Percentiles rank a stretch among this genome's conserved stretches.
phyloP scores from a whole-genome alignment of 306 rosid genomes.

The Quercus cerris region DNA sequence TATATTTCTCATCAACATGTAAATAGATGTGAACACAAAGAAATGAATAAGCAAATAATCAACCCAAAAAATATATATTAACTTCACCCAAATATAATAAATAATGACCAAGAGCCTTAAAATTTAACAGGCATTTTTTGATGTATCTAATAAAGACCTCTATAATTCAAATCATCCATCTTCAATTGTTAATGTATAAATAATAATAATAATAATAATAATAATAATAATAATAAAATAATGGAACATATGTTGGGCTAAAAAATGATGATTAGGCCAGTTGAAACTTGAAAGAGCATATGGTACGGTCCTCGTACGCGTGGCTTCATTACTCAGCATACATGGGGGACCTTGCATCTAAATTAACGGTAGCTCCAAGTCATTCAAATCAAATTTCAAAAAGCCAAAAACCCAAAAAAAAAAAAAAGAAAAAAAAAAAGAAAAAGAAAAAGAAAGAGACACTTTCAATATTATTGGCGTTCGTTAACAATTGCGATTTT shows the following conservation, averaged over 20 bases:
- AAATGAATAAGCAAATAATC: too few species aligned
- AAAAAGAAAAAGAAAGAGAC: background rate
- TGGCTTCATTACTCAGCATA: slow-evolving; percentile 30
- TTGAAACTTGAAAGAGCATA: slow-evolving; percentile 13
- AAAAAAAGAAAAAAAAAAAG: background rate
- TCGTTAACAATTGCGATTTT: background rate
- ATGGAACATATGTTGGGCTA: background rate
- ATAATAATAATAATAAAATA: background rate
- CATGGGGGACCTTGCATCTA: slow-evolving; percentile 21
- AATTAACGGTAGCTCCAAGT: slow-evolving; percentile 1
- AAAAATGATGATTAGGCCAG: slow-evolving; percentile 16
- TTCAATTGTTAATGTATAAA: too few species aligned
- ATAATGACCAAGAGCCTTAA: too few species aligned
- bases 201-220: too few species aligned
- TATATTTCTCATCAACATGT: too few species aligned
- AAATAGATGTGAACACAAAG: too few species aligned
- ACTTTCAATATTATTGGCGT: slow-evolving; percentile 12
- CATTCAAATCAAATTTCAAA: background rate
- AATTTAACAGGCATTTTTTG: too few species aligned
- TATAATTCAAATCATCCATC: too few species aligned
- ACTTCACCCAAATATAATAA: background rate
- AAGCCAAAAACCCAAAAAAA: background rate
- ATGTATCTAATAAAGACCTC: too few species aligned
- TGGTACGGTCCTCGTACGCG: slow-evolving; percentile 52
- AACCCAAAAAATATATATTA: background rate